A percentile compares a stretch with the other conserved stretches of the same genome.
Conservation (phyloP, 2,329 filamentous ascomycete species). For the Ophiostoma piceae region DNA sequence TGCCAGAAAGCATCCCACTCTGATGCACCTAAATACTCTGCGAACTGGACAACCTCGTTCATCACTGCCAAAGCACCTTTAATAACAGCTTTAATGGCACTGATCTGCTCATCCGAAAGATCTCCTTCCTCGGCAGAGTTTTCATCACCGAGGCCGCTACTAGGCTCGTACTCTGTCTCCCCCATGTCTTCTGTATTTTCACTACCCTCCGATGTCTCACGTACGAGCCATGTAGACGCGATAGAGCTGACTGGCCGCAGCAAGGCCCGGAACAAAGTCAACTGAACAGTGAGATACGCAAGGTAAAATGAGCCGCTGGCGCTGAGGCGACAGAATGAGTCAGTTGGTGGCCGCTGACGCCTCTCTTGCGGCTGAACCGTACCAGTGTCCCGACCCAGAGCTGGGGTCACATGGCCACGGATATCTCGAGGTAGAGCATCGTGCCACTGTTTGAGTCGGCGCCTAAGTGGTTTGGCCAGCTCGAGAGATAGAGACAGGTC, state of each 20-base stretch:
- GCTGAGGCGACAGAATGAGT: background rate
- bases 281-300: background rate
- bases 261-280: background rate
- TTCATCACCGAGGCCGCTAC: background rate
- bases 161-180: background rate
- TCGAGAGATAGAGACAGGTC: background rate
- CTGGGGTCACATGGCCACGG: background rate
- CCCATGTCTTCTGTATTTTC: background rate
- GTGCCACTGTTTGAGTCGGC: background rate
- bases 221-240: background rate
- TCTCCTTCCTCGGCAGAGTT: background rate
- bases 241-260: background rate
- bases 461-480: background rate
- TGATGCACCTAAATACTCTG: background rate
- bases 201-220: background rate
- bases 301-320: background rate
- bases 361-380: background rate
- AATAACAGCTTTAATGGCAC: background rate
- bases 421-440: background rate
- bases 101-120: background rate
- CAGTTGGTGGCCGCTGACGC: background rate
- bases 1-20: conserved; percentile 2
- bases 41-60: background rate
- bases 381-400: background rate
- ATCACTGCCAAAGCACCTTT: background rate